Evolutionary conservation across 2,329 filamentous ascomycete species (phyloP).

Genomic region (Beauveria rudraprayagi): DNA sequence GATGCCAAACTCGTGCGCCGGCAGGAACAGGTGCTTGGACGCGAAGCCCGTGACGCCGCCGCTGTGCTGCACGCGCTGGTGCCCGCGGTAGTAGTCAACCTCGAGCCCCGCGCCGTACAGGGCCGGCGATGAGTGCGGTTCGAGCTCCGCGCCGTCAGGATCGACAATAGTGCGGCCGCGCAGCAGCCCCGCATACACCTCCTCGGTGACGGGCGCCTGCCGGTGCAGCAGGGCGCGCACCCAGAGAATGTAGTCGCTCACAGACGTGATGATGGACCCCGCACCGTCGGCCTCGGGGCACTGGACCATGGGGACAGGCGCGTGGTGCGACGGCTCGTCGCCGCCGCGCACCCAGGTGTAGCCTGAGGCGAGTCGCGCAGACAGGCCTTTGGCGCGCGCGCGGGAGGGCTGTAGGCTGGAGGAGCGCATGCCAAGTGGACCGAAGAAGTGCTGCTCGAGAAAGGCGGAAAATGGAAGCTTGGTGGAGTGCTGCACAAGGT

Average conservation of each 20-base stretch:
- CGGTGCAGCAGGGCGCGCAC: slow-evolving; percentile 21
- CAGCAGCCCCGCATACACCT: slow-evolving; percentile 18
- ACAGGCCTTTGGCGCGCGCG: slow-evolving; percentile 15
- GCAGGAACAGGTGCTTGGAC: slow-evolving; percentile 21
- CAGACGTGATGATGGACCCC: slow-evolving; percentile 21
- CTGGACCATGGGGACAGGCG: slow-evolving; percentile 8
- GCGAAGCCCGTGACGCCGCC: slow-evolving; percentile 20
- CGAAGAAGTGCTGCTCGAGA: slow-evolving; percentile 18
- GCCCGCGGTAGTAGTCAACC: slow-evolving; percentile 15
- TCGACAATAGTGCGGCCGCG: slow-evolving; percentile 15
- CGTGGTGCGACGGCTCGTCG: neutral
- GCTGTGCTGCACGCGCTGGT: slow-evolving; percentile 19
- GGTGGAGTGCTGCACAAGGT: slow-evolving; percentile 18
- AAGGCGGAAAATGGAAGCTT: slow-evolving; percentile 17
- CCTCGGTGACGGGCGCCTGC: slow-evolving; percentile 17
- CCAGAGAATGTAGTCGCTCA: slow-evolving; percentile 23
- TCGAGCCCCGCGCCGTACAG: slow-evolving; percentile 20
- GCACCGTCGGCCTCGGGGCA: slow-evolving; percentile 23
- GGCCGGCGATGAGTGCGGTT: slow-evolving; percentile 7
- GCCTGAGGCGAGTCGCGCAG: slow-evolving; percentile 15
- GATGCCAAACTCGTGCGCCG: slow-evolving; percentile 18
- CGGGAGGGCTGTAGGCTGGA: slow-evolving; percentile 18
- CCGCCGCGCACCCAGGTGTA: slow-evolving; percentile 15
- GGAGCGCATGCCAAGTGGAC: slow-evolving; percentile 19
- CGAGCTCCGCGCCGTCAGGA: slow-evolving; percentile 11